Evolutionary conservation across 2,329 filamentous ascomycete species (phyloP).

Genomic region (Juglanconis oblonga): DNA sequence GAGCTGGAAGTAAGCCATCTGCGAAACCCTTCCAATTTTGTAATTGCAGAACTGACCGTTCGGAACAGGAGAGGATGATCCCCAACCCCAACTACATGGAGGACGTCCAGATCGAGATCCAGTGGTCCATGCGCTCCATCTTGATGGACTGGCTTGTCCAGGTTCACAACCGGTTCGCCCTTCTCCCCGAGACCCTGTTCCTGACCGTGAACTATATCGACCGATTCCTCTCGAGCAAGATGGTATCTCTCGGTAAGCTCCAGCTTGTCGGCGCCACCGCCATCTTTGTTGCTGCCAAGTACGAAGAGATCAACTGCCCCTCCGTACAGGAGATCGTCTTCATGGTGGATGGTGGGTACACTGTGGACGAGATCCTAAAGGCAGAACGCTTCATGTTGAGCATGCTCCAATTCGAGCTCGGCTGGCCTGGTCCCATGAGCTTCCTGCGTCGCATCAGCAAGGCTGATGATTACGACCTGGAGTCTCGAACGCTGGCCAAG

Average conservation of each 20-base stretch:
- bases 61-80: conserved; percentile 40
- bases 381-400: conserved; percentile 97
- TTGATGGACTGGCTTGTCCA: conserved; percentile 98
- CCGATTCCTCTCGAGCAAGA: conserved; percentile 89
- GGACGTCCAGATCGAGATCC: conserved; percentile 82
- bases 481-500: conserved; percentile 92
- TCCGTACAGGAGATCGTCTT: conserved; percentile 94
- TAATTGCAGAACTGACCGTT: conserved; percentile 23
- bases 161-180: conserved; percentile 85
- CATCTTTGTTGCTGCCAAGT: conserved; percentile 94
- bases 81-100: conserved; percentile 97
- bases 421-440: conserved; percentile 99
- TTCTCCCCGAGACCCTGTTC: conserved; percentile 93
- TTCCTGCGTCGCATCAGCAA: conserved; percentile 97
- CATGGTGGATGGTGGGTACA: conserved; percentile 95
- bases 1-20: conserved; percentile 69
- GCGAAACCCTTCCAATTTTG: not conserved
- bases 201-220: conserved; percentile 96
- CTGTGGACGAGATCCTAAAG: conserved; percentile 87
- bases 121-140: conserved; percentile 98
- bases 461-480: conserved; percentile 94
- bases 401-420: conserved; percentile 92
- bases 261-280: conserved; percentile 96
- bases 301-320: conserved; percentile 97
- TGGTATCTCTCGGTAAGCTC: conserved; percentile 90